Evolutionary conservation across 148 eudicot species (phyloP).

Genomic region (Simmondsia chinensis): DNA sequence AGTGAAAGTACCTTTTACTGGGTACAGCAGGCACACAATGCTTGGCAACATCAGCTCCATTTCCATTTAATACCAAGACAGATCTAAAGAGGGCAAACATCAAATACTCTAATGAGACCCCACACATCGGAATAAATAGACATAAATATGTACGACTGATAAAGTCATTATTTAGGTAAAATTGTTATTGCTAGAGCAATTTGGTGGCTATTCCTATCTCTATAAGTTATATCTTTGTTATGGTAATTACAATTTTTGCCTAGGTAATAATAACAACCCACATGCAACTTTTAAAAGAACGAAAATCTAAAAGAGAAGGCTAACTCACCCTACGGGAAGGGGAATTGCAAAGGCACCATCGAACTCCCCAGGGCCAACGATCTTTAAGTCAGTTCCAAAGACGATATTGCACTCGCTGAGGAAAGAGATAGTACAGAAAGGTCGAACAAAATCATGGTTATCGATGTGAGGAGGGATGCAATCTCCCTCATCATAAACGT

Average conservation of each 20-base stretch:
- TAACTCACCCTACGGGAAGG: constrained; percentile 79
- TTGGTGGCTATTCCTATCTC: no score
- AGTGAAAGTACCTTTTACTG: constrained; percentile 26
- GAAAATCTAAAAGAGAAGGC: neutral
- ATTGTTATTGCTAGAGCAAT: no score
- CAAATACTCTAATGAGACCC: neutral
- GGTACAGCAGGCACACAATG: constrained; percentile 57
- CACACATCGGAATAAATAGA: neutral
- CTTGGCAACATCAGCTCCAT: constrained; percentile 46
- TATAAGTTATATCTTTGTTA: no score
- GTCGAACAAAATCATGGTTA: constrained; percentile 90
- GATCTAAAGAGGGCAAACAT: constrained; percentile 18
- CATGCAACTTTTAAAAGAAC: neutral
- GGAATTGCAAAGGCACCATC: constrained; percentile 51
- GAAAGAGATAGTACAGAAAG: constrained; percentile 92
- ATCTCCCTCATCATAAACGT: constrained; percentile 84
- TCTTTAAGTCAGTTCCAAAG: constrained; percentile 72
- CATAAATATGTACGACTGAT: neutral
- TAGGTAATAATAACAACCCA: no score
- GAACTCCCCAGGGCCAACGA: constrained; percentile 72
- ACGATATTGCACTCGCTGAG: constrained; percentile 84
- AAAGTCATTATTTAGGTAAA: no score
- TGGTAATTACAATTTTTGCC: no score
- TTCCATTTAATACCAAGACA: constrained; percentile 38
- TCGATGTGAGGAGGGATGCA: constrained; percentile 99